These are phyloP conservation scores for Aspergillus conjunctus DNA, from an alignment of 495 filamentous ascomycete species.

Conservation along the genomic window DNA sequence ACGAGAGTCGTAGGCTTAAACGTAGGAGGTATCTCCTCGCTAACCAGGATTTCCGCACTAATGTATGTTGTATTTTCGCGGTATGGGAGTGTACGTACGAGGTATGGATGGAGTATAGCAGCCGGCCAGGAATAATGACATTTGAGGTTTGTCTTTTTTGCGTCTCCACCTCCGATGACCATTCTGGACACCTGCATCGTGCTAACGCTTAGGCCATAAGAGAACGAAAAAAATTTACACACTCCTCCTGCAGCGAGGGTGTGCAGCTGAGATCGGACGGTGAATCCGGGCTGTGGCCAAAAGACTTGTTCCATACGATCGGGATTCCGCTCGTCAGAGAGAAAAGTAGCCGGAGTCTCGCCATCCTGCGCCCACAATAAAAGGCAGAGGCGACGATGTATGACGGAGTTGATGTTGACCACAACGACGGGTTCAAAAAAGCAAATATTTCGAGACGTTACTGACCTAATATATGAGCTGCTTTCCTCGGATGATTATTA, in stretches of 20 bases:
- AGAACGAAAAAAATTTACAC: not conserved
- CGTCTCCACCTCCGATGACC: constrained; percentile 26
- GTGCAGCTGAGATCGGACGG: constrained; percentile 33
- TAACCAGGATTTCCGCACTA: constrained; percentile 1
- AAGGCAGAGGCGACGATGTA: not conserved
- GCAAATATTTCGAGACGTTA: not conserved
- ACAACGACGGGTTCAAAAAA: not conserved
- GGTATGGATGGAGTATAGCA: constrained; percentile 2
- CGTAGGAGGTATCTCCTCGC: not conserved
- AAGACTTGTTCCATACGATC: constrained; percentile 30
- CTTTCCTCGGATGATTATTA: not conserved
- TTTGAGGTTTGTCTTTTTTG: not conserved
- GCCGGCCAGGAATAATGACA: not conserved
- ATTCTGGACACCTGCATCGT: constrained; percentile 34
- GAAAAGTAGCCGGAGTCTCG: constrained; percentile 28
- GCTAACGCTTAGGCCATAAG: constrained; percentile 21
- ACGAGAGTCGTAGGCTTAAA: not conserved
- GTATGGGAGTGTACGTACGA: not conserved
- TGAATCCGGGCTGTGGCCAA: constrained; percentile 30
- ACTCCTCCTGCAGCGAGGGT: not conserved
- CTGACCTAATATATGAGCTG: too few species aligned
- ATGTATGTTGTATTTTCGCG: constrained; percentile 13
- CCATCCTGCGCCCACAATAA: not conserved
- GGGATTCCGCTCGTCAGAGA: constrained; percentile 26
- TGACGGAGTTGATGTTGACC: not conserved